Evolutionary conservation across 2,329 filamentous ascomycete genomes (phyloP).

Genomic region (Pyricularia grisea): DNA sequence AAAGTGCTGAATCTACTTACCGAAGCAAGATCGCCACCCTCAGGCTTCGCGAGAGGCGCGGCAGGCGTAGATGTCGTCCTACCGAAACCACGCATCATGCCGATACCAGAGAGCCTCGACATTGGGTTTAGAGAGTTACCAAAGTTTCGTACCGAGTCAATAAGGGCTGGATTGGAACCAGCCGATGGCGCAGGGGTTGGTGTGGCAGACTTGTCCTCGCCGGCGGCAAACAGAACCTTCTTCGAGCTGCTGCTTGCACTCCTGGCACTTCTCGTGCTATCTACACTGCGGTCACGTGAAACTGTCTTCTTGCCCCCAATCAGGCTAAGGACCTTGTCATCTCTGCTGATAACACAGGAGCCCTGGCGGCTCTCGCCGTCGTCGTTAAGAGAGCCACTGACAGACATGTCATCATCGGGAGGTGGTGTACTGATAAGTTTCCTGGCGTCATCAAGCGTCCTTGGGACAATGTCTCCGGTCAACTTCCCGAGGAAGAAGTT

Average conservation of each 20-base stretch:
- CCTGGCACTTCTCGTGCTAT: conserved; percentile 58
- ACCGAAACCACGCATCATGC: conserved; percentile 67
- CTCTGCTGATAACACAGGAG: conserved; percentile 21
- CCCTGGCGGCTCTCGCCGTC: conserved; percentile 20
- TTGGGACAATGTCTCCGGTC: conserved; percentile 55
- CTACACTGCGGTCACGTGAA: conserved; percentile 62
- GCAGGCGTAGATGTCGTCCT: conserved; percentile 36
- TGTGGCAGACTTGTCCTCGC: conserved; percentile 14
- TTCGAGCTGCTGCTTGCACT: conserved; percentile 50
- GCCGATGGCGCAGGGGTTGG: conserved; percentile 16
- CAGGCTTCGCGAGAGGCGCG: conserved; percentile 28
- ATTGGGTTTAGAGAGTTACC: conserved; percentile 77
- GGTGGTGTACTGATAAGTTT: conserved; percentile 73
- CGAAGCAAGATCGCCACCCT: conserved; percentile 47
- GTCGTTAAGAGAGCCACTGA: conserved; percentile 46
- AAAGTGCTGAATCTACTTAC: conserved; percentile 28
- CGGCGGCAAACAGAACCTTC: conserved; percentile 41
- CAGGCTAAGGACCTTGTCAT: conserved; percentile 61
- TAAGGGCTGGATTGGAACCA: conserved; percentile 46
- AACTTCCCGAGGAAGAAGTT: conserved; percentile 86
- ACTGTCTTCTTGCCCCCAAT: conserved; percentile 48
- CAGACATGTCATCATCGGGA: conserved; percentile 49
- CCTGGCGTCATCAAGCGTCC: conserved; percentile 85
- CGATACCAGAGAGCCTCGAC: conserved; percentile 65
- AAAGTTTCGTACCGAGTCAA: conserved; percentile 75